These are phyloP conservation scores for Manihot esculenta DNA, from an alignment of 441 rosid species.

Conservation along the genomic window DNA sequence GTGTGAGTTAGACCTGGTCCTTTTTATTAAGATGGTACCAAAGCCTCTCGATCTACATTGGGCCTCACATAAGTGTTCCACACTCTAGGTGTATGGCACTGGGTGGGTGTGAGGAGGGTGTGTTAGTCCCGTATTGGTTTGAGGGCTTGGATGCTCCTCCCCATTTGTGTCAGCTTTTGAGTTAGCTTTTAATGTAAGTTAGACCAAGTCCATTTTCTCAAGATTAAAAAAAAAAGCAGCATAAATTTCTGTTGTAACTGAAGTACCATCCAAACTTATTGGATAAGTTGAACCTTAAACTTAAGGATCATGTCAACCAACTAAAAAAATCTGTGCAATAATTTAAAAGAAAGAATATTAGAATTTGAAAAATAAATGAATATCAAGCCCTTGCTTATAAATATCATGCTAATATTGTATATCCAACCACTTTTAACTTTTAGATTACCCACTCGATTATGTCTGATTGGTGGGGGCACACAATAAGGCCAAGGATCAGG, in stretches of 20 bases:
- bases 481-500: neutral
- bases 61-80: too few relatives aligned
- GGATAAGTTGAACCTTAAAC: neutral
- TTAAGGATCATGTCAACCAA: neutral
- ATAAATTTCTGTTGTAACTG: neutral
- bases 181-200: too few relatives aligned
- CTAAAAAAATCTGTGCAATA: neutral
- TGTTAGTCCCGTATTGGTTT: too few relatives aligned
- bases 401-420: neutral
- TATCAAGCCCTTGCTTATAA: neutral
- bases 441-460: neutral
- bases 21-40: too few relatives aligned
- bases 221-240: too few relatives aligned
- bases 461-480: neutral
- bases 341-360: neutral
- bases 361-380: neutral
- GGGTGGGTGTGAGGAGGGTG: too few relatives aligned
- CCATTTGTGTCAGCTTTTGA: too few relatives aligned
- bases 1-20: too few relatives aligned
- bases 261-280: neutral
- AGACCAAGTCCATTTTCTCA: too few relatives aligned
- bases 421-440: neutral
- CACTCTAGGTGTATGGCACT: too few relatives aligned
- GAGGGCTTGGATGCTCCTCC: too few relatives aligned
- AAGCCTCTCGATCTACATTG: too few relatives aligned